These are phyloP conservation scores for Rostrohypoxylon terebratum DNA, from an alignment of 495 filamentous ascomycete genomes.

Conservation along the genomic window DNA sequence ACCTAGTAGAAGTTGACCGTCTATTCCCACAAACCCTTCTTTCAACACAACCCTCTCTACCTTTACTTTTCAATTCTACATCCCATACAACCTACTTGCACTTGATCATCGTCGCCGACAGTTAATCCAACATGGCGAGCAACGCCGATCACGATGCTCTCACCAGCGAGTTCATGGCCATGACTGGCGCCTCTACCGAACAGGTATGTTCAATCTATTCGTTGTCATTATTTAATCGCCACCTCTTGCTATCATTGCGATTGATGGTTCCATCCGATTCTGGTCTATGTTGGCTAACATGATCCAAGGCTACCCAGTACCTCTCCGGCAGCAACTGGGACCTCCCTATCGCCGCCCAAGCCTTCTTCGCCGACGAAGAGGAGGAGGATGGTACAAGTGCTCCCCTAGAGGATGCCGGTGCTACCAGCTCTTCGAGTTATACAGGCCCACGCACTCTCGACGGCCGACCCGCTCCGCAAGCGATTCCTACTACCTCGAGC, in stretches of 20 bases:
- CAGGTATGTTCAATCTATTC: constrained; percentile 64
- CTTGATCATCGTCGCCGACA: not conserved
- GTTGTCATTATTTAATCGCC: not conserved
- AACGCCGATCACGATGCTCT: constrained; percentile 71
- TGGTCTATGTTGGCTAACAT: constrained; percentile 7
- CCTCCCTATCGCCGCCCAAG: constrained; percentile 71
- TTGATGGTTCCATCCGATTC: not conserved
- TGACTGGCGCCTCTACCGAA: constrained; percentile 73
- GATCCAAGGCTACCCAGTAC: constrained; percentile 73
- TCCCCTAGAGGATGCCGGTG: not conserved
- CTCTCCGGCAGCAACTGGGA: constrained; percentile 77
- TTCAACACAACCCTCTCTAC: not conserved
- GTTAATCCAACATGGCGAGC: constrained; percentile 56
- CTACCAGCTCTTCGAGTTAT: constrained; percentile 47
- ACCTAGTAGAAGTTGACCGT: constrained; percentile 8
- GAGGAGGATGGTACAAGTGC: constrained; percentile 65
- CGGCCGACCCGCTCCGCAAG: constrained; percentile 64
- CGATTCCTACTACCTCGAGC: constrained; percentile 53
- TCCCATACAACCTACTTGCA: not conserved
- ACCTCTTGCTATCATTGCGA: not conserved
- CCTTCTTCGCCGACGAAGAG: constrained; percentile 78
- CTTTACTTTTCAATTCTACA: not conserved
- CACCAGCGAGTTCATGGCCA: constrained; percentile 76
- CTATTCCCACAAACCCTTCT: not conserved
- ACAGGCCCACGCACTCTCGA: constrained; percentile 68